Percentiles rank a stretch among this genome's conserved stretches.
phyloP scores from a whole-genome alignment of 2,329 filamentous ascomycete genomes.

The Botrytis tulipae region DNA sequence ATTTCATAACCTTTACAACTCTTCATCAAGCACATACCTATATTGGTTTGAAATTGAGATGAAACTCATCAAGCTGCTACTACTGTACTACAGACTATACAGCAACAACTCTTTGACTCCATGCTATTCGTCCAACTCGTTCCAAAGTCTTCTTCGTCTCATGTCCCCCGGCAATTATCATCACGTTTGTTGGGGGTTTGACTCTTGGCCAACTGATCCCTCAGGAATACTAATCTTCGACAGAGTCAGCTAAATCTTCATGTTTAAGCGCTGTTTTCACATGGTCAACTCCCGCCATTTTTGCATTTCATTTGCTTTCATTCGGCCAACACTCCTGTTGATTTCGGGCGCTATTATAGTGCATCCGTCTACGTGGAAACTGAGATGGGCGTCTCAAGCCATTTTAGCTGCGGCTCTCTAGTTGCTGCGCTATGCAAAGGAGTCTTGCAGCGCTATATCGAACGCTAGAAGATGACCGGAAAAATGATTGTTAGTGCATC shows the following conservation, averaged over 20 bases:
- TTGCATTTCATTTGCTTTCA: not conserved
- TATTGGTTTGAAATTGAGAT: not conserved
- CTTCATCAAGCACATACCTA: not conserved
- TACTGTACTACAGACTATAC: not conserved
- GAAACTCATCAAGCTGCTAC: not conserved
- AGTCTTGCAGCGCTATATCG: not conserved
- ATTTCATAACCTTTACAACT: no score
- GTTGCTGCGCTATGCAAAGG: not conserved
- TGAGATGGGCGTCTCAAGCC: not conserved
- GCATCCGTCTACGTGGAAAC: not conserved
- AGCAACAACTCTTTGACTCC: not conserved
- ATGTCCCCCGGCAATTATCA: not conserved
- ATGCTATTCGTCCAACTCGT: not conserved
- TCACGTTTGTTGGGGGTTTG: not conserved
- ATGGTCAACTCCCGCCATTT: not conserved
- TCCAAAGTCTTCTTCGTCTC: not conserved
- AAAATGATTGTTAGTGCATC: not conserved
- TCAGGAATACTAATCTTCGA: not conserved
- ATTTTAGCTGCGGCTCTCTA: not conserved
- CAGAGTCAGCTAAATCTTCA: not conserved
- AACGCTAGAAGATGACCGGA: not conserved
- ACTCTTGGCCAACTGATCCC: not conserved
- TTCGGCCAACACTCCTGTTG: not conserved
- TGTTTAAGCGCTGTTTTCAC: not conserved
- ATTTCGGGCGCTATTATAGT: not conserved